Evolutionary conservation across 2,329 filamentous ascomycete genomes (phyloP).

Genomic region (Aspergillus sp.): DNA sequence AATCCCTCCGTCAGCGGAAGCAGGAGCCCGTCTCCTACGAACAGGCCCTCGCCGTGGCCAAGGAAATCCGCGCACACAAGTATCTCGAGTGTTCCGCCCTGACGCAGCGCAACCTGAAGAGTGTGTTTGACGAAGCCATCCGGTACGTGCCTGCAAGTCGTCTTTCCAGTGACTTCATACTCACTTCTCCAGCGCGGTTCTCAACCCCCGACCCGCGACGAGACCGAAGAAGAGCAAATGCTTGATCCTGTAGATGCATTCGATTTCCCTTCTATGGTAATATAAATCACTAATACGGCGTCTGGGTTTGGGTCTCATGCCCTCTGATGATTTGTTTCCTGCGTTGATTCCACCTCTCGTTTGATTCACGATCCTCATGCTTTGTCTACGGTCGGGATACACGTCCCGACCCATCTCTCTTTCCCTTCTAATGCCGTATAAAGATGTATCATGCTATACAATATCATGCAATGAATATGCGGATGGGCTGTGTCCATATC

Average conservation of each 20-base stretch:
- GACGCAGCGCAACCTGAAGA: slow-evolving; percentile 96
- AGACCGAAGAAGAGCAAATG: slow-evolving; percentile 48
- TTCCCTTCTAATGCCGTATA: slow-evolving; percentile 20
- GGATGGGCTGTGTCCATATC: slow-evolving; percentile 1
- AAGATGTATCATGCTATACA: slow-evolving; percentile 26
- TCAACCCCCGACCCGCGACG: slow-evolving; percentile 46
- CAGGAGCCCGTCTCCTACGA: slow-evolving; percentile 98
- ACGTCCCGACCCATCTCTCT: slow-evolving; percentile 10
- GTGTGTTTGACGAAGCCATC: slow-evolving; percentile 97
- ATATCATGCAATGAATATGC: slow-evolving; percentile 20
- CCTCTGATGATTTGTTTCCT: slow-evolving; percentile 23
- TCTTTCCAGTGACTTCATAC: background rate
- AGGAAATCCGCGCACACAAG: slow-evolving; percentile 94
- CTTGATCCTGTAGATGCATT: slow-evolving; percentile 40
- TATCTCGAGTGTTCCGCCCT: slow-evolving; percentile 97
- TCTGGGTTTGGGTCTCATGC: slow-evolving; percentile 26
- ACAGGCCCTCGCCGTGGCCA: slow-evolving; percentile 81
- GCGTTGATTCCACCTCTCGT: slow-evolving; percentile 9
- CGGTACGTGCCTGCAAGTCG: slow-evolving; percentile 60
- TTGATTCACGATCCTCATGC: slow-evolving; percentile 18
- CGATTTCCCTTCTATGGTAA: slow-evolving; percentile 27
- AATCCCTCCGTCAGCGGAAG: slow-evolving; percentile 81
- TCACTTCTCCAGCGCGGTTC: slow-evolving; percentile 39
- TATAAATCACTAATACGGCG: slow-evolving; percentile 40
- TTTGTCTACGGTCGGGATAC: slow-evolving; percentile 12